Base-by-base conservation (phyloP, 2,329 filamentous ascomycete genomes). In the Nannizzia gypsea region DNA sequence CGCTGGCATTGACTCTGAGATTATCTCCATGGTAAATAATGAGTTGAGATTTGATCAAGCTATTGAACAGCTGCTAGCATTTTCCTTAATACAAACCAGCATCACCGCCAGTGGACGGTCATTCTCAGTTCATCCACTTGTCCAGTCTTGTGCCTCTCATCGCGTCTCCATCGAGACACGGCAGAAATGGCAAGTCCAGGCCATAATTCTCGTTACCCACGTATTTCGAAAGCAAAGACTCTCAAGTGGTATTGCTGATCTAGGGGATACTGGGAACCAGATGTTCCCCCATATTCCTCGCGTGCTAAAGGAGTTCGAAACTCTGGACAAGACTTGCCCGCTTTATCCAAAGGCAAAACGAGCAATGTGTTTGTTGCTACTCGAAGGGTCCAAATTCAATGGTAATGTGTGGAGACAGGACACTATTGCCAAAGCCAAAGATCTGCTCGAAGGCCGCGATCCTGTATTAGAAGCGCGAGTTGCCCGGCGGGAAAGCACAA, bases 51-150 rank as follows among this genome's bases (percentile, higher is more conserved):
- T 65, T 42, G 59, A 64, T 56, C 28, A 38, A 34, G 64, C 62
- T 6, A 57, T 65, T 22, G 56, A 62, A 48, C 58, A 63, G 50
- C 61, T 65, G 15, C 57, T 64, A 34, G 50, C 61, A 1, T 64
- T 63, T 50, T 65, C 62, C 26, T 55, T 65, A 36, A 65, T 65
- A 28, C 50, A 52, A 17, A 56, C 59, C 36, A 63, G 60, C 44
- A 52, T 44, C 22, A 57, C 48, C 24, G 54, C 42, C 9, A 57
- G 57, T 24, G 36, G 50, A 48, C 55, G 62, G 46, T 26, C 54
- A n/a, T 63, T 64, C 55, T 62, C 61, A n/a, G 54, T 65, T 50
- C 63, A 64, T 40, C 63, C 62, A 17, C 60, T 64, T 22, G 62
- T 65, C 36, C 63, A 65, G 56, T 28, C 61, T 38, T 65, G 58